These are phyloP conservation scores for Aspergillus candidus DNA, from an alignment of 2,329 filamentous ascomycete species.

Conservation along the genomic window DNA sequence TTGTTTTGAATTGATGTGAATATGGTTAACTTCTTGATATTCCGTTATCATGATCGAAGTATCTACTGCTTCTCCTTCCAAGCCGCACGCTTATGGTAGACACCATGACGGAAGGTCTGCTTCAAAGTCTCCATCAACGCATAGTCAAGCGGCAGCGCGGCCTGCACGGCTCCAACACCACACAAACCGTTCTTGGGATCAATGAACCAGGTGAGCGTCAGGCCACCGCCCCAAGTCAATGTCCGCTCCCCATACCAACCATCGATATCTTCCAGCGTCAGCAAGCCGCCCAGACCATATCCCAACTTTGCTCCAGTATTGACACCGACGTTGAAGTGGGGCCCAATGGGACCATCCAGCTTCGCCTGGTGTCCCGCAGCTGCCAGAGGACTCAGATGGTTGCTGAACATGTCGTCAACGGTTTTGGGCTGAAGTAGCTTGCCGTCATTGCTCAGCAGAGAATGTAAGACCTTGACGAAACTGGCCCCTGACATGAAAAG, in stretches of 20 bases:
- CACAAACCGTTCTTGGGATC: conserved; percentile 45
- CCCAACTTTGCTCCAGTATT: conserved; percentile 29
- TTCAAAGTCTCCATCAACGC: conserved; percentile 29
- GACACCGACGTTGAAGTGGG: conserved; percentile 34
- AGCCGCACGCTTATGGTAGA: conserved; percentile 34
- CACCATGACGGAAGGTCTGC: conserved; percentile 38
- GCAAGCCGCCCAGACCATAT: conserved; percentile 38
- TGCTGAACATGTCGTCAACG: conserved; percentile 24
- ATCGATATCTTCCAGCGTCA: conserved; percentile 38
- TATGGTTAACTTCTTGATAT: neutral
- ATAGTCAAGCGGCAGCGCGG: conserved; percentile 31
- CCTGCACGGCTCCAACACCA: conserved; percentile 38
- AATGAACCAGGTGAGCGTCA: conserved; percentile 46
- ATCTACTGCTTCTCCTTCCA: neutral
- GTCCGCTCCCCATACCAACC: conserved; percentile 42
- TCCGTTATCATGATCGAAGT: neutral
- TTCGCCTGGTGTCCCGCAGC: conserved; percentile 21
- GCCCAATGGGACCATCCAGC: conserved; percentile 27
- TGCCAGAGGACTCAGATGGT: conserved; percentile 24
- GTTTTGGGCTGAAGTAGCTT: conserved; percentile 23
- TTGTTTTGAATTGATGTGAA: neutral
- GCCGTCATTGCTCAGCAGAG: conserved; percentile 25
- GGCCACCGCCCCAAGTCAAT: conserved; percentile 44
- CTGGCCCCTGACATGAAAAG: conserved; percentile 29
- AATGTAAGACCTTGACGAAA: conserved; percentile 27